Percentiles rank a stretch among this genome's conserved stretches.
Evolutionary conservation across 495 filamentous ascomycete species (phyloP).

Genomic region (Lentithecium fluviatile): DNA sequence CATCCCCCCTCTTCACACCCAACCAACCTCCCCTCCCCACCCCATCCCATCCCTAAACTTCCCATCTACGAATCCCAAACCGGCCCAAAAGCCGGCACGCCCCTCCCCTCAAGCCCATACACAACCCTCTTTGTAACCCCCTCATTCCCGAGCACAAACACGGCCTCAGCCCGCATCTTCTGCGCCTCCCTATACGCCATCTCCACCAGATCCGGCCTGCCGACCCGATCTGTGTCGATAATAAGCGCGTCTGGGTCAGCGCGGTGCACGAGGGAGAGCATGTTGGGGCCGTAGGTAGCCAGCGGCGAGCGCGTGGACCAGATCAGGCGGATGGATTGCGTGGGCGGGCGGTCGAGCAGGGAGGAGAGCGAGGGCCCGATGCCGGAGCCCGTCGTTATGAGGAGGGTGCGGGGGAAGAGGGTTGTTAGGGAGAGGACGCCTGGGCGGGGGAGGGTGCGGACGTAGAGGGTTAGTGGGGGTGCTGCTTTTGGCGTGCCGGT

Average conservation of each 20-base stretch:
- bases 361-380: slow-evolving; percentile 33
- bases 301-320: slow-evolving; percentile 25
- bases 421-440: slow-evolving; percentile 29
- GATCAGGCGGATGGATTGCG: slow-evolving; percentile 26
- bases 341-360: slow-evolving; percentile 9
- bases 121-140: slow-evolving; percentile 29
- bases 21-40: not conserved
- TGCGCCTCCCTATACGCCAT: slow-evolving; percentile 17
- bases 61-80: slow-evolving; percentile 34
- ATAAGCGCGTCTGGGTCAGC: slow-evolving; percentile 32
- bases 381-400: slow-evolving; percentile 37
- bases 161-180: slow-evolving; percentile 26
- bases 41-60: not conserved
- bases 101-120: slow-evolving; percentile 28
- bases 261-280: slow-evolving; percentile 12
- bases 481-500: not conserved
- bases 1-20: too few species aligned
- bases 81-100: slow-evolving; percentile 33
- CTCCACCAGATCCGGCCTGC: slow-evolving; percentile 31
- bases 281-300: slow-evolving; percentile 17
- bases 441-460: slow-evolving; percentile 20
- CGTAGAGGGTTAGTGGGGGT: slow-evolving; percentile 14
- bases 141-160: slow-evolving; percentile 36
- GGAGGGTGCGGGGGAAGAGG: slow-evolving; percentile 32
- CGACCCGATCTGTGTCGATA: slow-evolving; percentile 22